Conservation (phyloP, 352 stramenopile genomes). For the Globisporangium abappressorium region DNA sequence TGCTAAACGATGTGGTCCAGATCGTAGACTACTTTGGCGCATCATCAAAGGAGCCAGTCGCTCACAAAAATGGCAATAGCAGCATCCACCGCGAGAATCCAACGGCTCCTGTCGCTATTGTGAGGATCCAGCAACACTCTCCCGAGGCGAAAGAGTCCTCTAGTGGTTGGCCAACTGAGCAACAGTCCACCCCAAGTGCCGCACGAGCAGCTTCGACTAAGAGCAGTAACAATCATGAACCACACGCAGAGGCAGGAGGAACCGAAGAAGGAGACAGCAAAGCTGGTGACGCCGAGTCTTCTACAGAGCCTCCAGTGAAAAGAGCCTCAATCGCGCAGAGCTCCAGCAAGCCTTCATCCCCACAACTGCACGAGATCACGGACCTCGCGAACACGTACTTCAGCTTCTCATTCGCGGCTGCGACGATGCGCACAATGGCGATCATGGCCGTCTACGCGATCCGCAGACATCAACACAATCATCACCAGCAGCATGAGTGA, state of each 20-base stretch:
- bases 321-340: not conserved
- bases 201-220: not conserved
- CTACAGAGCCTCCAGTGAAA: not conserved
- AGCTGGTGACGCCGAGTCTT: not conserved
- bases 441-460: conserved; percentile 18
- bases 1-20: not conserved
- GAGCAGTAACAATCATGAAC: not conserved
- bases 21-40: not conserved
- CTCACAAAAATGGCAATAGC: not conserved
- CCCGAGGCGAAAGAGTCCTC: not conserved
- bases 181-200: not conserved
- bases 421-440: conserved; percentile 19
- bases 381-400: conserved; percentile 17
- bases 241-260: not conserved
- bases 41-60: not conserved
- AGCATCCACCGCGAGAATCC: not conserved
- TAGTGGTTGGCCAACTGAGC: not conserved
- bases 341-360: not conserved
- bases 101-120: not conserved
- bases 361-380: conserved; percentile 6
- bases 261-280: not conserved
- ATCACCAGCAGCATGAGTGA: conserved; percentile 20
- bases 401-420: conserved; percentile 16
- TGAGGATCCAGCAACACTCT: not conserved
- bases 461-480: conserved; percentile 38